Conservation (phyloP, 139 green algal species). For the Zygnema circumcarinatum region DNA sequence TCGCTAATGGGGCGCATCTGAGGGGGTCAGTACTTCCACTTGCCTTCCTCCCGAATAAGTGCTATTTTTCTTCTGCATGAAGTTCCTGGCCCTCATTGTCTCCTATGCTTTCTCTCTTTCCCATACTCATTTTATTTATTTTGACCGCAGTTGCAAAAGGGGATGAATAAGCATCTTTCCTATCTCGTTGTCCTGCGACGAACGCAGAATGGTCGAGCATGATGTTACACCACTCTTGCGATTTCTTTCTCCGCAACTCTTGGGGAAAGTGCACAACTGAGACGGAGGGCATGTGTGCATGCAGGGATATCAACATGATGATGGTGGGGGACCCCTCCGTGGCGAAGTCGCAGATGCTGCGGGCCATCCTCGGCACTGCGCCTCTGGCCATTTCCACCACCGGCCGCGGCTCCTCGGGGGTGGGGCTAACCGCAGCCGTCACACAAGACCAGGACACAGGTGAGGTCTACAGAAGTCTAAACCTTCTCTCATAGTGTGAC, state of each 20-base stretch:
- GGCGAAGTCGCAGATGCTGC: slow-evolving; percentile 95
- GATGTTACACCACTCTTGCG: too few relatives aligned
- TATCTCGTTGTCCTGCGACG: too few relatives aligned
- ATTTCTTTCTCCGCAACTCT: too few relatives aligned
- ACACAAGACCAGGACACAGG: slow-evolving; percentile 90
- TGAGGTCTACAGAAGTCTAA: too few relatives aligned
- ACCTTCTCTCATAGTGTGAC: not conserved
- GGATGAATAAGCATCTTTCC: too few relatives aligned
- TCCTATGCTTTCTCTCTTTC: not conserved
- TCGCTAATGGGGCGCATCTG: slow-evolving; percentile 81
- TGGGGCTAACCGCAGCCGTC: slow-evolving; percentile 96
- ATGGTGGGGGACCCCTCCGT: slow-evolving; percentile 90
- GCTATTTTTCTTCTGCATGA: not conserved
- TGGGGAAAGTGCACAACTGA: too few relatives aligned
- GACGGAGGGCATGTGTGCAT: too few relatives aligned
- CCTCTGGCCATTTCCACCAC: slow-evolving; percentile 94
- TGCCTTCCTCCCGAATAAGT: slow-evolving; percentile 1
- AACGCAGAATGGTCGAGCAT: too few relatives aligned
- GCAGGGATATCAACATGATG: slow-evolving; percentile 96
- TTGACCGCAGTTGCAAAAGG: too few relatives aligned
- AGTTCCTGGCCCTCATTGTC: not conserved
- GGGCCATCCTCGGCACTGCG: slow-evolving; percentile 92
- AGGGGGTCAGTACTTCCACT: slow-evolving; percentile 69
- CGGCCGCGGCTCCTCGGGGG: slow-evolving; percentile 91
- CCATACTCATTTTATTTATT: slow-evolving; percentile 1